Evolutionary conservation across 257 asterid genomes (phyloP), one percentile per base, ranked within the genome.

Genomic region (Paulownia fortunei): DNA sequence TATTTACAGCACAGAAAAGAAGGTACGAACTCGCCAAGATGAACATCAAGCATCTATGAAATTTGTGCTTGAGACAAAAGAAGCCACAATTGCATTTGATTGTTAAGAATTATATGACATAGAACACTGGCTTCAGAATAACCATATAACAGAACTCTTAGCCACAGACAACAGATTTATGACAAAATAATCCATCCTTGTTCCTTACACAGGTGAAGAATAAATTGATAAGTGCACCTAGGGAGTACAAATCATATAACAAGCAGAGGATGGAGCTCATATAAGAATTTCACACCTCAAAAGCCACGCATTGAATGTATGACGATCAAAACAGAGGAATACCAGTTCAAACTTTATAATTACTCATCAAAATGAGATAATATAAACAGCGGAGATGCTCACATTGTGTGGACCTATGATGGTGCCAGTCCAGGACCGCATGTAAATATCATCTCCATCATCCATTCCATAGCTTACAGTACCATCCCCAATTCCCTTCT

Each of bases 321-420:
- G 37, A 23, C 13, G 4, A 42, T 8, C 34, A 39, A 18, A 65
- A 5, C 63, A 7, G 10, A 51, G 32, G 67, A n/a, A 21, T 13
- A 27, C 41, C 39, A 21, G 5, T 13, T 5, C 10, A 36, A 18
- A 59, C 44, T 3, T 42, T n/a, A 42, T 55, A 4, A 30, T 42
- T 21, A 27, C 18, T 32, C 3, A 71, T 46, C 49, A 39, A 9
- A 62, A 23, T 12, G 8, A 47, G 44, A 21, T 32, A 52, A 15
- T 27, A 19, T n/a, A 52, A 37, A 21, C 34, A 69, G 41, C 18
- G 26, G 39, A 52, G 68, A 41, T 9, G 67, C 89, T 75, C 89
- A n/a, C n/a, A n/a, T n/a, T n/a, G n/a, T n/a, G n/a, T n/a, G n/a
- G n/a, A n/a, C n/a, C n/a, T n/a, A n/a, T n/a, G n/a, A n/a, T n/a